Conservation (phyloP, 2,329 filamentous ascomycete species). For the Aspergillus pseudoterreus region DNA sequence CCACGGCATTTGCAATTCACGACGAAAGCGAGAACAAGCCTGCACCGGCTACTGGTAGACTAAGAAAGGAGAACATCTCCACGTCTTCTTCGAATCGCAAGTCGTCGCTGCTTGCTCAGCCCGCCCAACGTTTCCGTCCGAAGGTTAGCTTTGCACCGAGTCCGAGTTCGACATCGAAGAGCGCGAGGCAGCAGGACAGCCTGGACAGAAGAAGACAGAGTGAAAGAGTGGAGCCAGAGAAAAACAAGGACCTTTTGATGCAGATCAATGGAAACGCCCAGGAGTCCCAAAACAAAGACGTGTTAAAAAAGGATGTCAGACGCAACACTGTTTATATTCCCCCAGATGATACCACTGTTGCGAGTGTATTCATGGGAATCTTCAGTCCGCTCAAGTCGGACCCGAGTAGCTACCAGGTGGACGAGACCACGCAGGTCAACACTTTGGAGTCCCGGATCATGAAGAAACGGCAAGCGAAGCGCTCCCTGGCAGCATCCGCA, state of each 20-base stretch:
- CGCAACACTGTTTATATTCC: constrained; percentile 42
- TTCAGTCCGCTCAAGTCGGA: constrained; percentile 39
- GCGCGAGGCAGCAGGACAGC: constrained; percentile 9
- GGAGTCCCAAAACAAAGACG: constrained; percentile 10
- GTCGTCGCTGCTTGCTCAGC: constrained; percentile 37
- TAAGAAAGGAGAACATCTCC: constrained; percentile 16
- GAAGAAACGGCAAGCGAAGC: constrained; percentile 28
- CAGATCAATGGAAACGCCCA: constrained; percentile 8
- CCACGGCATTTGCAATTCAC: constrained; percentile 35
- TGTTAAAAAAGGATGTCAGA: constrained; percentile 29
- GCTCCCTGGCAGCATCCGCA: constrained; percentile 16
- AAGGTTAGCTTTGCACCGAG: constrained; percentile 26
- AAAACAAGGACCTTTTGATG: constrained; percentile 15
- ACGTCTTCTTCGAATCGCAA: constrained; percentile 18
- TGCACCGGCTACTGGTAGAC: constrained; percentile 8
- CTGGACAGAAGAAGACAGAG: constrained; percentile 4
- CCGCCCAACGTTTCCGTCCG: constrained; percentile 38
- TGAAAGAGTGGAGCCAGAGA: constrained; percentile 9
- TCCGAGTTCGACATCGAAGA: constrained; percentile 17
- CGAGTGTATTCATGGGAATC: constrained; percentile 42
- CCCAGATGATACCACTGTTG: constrained; percentile 39
- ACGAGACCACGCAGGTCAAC: constrained; percentile 24
- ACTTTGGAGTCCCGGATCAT: constrained; percentile 33
- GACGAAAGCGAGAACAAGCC: constrained; percentile 28
- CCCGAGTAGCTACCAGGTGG: not conserved